phyloP scores from a whole-genome alignment of 805 yeast genomes.

The Helenozyma baotianmanensis region DNA sequence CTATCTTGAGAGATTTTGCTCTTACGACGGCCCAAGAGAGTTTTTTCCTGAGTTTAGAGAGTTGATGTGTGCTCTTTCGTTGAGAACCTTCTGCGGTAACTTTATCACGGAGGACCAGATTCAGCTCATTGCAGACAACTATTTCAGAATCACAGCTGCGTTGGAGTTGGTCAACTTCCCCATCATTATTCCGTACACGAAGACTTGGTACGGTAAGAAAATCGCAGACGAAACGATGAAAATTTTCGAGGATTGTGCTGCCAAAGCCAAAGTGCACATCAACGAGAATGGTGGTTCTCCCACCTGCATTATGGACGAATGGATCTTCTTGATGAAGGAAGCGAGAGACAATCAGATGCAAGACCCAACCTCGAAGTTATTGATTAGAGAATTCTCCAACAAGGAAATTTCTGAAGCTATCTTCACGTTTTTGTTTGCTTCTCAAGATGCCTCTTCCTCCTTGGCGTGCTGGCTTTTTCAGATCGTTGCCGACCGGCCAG shows the following conservation, averaged over 20 bases:
- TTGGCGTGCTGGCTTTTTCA: constrained; percentile 98
- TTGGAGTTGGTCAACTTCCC: constrained; percentile 97
- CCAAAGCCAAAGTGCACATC: constrained; percentile 75
- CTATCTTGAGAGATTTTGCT: constrained; percentile 67
- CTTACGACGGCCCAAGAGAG: constrained; percentile 59
- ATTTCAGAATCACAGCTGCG: constrained; percentile 90
- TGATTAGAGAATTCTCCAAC: constrained; percentile 79
- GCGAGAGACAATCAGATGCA: constrained; percentile 51
- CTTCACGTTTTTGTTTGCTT: constrained; percentile 94
- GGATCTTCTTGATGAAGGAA: constrained; percentile 83
- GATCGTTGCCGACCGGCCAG: constrained; percentile 92
- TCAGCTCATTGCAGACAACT: constrained; percentile 84
- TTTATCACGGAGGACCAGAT: constrained; percentile 92
- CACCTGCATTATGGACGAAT: constrained; percentile 89
- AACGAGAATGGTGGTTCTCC: constrained; percentile 68
- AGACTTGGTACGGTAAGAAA: constrained; percentile 95
- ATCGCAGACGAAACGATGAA: constrained; percentile 94
- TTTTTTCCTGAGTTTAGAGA: constrained; percentile 95
- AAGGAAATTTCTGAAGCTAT: constrained; percentile 94
- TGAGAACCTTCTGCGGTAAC: constrained; percentile 93
- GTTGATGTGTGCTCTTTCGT: constrained; percentile 88
- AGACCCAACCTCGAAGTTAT: constrained; percentile 50
- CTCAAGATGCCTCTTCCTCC: constrained; percentile 97
- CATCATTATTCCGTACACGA: constrained; percentile 89
- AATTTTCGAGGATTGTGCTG: constrained; percentile 85